A percentile compares a stretch with the other conserved stretches of the same genome.
Conservation (phyloP, 306 rosid species). For the Astragalus membranaceus region DNA sequence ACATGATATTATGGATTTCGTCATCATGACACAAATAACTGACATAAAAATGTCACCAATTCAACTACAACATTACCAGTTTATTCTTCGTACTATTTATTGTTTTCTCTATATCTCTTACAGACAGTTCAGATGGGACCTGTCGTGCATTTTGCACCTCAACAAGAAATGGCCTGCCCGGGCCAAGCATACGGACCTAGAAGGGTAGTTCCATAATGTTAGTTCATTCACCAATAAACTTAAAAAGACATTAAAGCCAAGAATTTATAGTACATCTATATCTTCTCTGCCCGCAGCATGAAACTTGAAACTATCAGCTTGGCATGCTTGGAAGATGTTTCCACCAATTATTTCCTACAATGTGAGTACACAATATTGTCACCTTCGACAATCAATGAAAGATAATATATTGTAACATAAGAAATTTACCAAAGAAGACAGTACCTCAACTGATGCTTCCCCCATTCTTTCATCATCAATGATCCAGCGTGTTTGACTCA, state of each 20-base stretch:
- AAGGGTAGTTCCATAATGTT: conserved; percentile 19
- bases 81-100: conserved; percentile 57
- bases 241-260: conserved; percentile 4
- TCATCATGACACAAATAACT: conserved; percentile 12
- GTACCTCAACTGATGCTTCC: conserved; percentile 95
- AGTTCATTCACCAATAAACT: conserved; percentile 8
- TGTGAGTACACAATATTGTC: conserved; percentile 20
- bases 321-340: conserved; percentile 57
- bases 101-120: conserved; percentile 45
- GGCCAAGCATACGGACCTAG: conserved; percentile 92
- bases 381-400: conserved; percentile 21
- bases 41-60: neutral
- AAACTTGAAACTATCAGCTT: conserved; percentile 80
- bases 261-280: conserved; percentile 61
- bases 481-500: conserved; percentile 92
- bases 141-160: conserved; percentile 73
- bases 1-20: neutral
- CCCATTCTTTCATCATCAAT: conserved; percentile 96
- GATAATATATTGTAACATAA: conserved; percentile 2
- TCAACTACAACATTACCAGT: conserved; percentile 50
- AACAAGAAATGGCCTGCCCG: conserved; percentile 89
- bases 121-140: conserved; percentile 49
- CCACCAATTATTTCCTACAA: conserved; percentile 76
- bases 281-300: conserved; percentile 99
- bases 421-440: conserved; percentile 1